Base-by-base conservation (phyloP, 164 flowering plant species). In the Berberis thunbergii region DNA sequence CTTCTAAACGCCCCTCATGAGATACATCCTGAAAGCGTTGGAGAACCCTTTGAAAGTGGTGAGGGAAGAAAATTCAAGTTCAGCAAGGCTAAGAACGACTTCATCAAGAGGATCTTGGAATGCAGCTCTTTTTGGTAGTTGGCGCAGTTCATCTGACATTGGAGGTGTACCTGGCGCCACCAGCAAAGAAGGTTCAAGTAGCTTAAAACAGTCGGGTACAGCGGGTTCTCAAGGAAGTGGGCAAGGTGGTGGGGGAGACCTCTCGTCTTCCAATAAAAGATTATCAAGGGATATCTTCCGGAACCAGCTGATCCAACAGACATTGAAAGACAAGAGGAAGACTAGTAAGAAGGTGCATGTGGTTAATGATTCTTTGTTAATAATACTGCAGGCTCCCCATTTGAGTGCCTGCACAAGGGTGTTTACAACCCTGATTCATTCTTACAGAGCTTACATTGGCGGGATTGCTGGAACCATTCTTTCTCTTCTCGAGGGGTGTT, bases 31-130 rank as follows among this genome's bases (percentile, higher is more conserved):
- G 54, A 84, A 82, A 75, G 98, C 94, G 5, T 57, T 91, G 67
- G 98, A 91, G 69, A 86, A 87, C 62, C 98, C 95, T n/a, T 73
- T 91, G 68, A 92, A 86, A 66, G 86, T 89, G 7, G 91, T 89
- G 10, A 84, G 96, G 68, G 88, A 83, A 49, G 98, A 89, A 38
- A 78, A 70, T 44, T 72, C 82, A 2, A 69, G 84, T 49, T 94
- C 96, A 0, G 90, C 80, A 11, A 77, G 95, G 77, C 79, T 91
- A 6, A 77, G 86, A 63, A 72, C 89, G 45, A 79, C 84, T 6
- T 94, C 98, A 3, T 94, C 98, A 1, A 79, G 98, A 71, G 80
- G 91, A 5, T 91, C 96, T 1, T 94, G 99, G 97, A 94, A 80
- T 73, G 94, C 94, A 44, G 82, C 91, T 43, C n/a, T 94, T 11